Evolutionary conservation across 345 rosid genomes (phyloP).

Genomic region (Euphorbia tirucalli): DNA sequence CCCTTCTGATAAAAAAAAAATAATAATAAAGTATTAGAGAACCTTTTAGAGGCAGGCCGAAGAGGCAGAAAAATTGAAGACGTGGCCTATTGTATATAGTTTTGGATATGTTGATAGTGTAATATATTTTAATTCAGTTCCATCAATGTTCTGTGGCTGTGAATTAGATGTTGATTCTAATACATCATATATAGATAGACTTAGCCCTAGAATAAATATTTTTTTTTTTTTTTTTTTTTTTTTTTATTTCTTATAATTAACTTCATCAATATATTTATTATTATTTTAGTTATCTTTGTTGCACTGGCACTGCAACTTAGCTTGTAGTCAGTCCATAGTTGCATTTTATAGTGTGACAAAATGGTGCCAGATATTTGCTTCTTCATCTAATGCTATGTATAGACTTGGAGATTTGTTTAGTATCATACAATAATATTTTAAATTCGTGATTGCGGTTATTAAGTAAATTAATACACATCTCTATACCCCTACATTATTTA

Average conservation of each 20-base stretch:
- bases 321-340: constrained; percentile 4
- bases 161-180: constrained; percentile 8
- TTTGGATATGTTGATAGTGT: background rate
- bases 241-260: background rate
- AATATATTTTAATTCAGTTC: background rate
- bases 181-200: background rate
- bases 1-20: background rate
- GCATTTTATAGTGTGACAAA: constrained; percentile 1
- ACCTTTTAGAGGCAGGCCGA: constrained; percentile 19
- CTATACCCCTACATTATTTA: too few relatives aligned
- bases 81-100: constrained; percentile 29
- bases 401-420: background rate
- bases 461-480: too few relatives aligned
- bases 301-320: background rate
- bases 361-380: background rate
- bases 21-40: background rate
- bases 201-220: background rate
- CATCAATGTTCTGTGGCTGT: constrained; percentile 4
- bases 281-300: background rate
- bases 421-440: too few relatives aligned
- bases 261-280: too few relatives aligned
- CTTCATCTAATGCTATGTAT: background rate
- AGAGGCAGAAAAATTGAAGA: constrained; percentile 15
- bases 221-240: background rate
- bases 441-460: too few relatives aligned